Conservation (phyloP, 177 flowering plant species). For the Vitis hybrid region DNA sequence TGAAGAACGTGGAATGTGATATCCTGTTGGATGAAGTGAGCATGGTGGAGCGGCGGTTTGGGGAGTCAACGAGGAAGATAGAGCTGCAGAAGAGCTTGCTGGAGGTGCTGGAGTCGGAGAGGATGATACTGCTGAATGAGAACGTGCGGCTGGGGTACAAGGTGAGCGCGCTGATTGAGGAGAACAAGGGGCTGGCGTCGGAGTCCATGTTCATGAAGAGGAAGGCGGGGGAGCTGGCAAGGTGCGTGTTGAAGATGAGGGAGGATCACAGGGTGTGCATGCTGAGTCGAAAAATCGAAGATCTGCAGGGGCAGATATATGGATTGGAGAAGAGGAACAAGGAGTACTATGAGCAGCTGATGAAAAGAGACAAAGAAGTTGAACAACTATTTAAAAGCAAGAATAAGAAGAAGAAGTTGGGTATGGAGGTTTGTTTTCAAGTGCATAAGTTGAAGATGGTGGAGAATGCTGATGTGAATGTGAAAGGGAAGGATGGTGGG, state of each 20-base stretch:
- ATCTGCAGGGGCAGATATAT: slow-evolving; percentile 59
- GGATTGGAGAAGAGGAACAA: slow-evolving; percentile 66
- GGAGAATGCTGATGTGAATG: neutral
- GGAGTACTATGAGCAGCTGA: slow-evolving; percentile 43
- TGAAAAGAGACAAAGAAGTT: slow-evolving; percentile 20
- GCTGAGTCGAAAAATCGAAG: slow-evolving; percentile 57
- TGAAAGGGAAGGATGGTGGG: slow-evolving; percentile 6
- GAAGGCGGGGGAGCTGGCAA: slow-evolving; percentile 61
- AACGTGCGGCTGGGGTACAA: slow-evolving; percentile 38
- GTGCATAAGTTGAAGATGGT: slow-evolving; percentile 25
- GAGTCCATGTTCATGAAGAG: slow-evolving; percentile 62
- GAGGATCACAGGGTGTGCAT: slow-evolving; percentile 59
- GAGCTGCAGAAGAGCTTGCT: slow-evolving; percentile 50
- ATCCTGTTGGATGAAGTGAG: slow-evolving; percentile 36
- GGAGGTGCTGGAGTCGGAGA: slow-evolving; percentile 62
- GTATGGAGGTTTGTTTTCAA: slow-evolving; percentile 30
- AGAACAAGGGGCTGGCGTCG: slow-evolving; percentile 34
- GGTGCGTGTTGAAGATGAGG: slow-evolving; percentile 64
- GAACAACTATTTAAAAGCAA: slow-evolving; percentile 15
- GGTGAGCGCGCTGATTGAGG: slow-evolving; percentile 31
- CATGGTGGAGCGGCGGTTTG: slow-evolving; percentile 15
- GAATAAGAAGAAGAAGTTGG: slow-evolving; percentile 9
- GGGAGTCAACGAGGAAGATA: slow-evolving; percentile 47
- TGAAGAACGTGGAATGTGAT: slow-evolving; percentile 50
- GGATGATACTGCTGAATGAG: slow-evolving; percentile 51